Base-by-base conservation (phyloP, 768 basidiomycete genomes). In the Boletus rufocinnamomeus region DNA sequence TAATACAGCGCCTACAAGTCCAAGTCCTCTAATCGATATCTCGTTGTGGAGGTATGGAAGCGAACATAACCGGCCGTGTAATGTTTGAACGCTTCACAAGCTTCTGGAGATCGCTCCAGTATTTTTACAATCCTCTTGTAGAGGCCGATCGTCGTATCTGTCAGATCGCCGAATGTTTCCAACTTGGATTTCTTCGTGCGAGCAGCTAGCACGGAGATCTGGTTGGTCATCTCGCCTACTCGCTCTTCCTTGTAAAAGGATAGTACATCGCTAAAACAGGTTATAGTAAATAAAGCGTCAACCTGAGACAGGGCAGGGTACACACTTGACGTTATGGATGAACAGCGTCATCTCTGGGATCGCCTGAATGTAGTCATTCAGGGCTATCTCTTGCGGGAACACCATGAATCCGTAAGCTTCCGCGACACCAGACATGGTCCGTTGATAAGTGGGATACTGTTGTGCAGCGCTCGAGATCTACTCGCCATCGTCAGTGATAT, bases 21-120 rank as follows among this genome's bases (percentile, higher is more conserved):
- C 54, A 66, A 59, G 32, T 72, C 72, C 19, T 52, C 58, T 14
- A 73, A 44, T 14, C 25, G 59, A 37, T 75, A 75, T 16, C 73
- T 64, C n/a, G 21, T 7, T 1, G 37, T 40, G 0, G 74, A 69
- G 4, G 69, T 65, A 54, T 75, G 73, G 23, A 69, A 74, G 6
- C 50, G 43, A 40, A 71, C 53, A 50, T 67, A 74, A 37, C 72
- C 70, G 6, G 56, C 58, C 3, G 54, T 55, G 35, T 57, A 72
- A 2, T 11, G 6, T 19, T 28, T 48, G 14, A 67, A 71, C 0
- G 62, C 58, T 19, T 67, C 56, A 32, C 59, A 63, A 17, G 62
- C 66, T 13, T 56, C 61, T 8, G 48, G 50, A 37, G 57, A 65
- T n/a, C 35, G 52, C 37, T 52, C 58, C 51, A 72, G 51, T 45